A percentile compares a stretch with the other conserved stretches of the same genome.
These are phyloP conservation scores for Metarhizium anisopliae DNA, from an alignment of 2,329 filamentous ascomycete genomes.

Conservation along the genomic window DNA sequence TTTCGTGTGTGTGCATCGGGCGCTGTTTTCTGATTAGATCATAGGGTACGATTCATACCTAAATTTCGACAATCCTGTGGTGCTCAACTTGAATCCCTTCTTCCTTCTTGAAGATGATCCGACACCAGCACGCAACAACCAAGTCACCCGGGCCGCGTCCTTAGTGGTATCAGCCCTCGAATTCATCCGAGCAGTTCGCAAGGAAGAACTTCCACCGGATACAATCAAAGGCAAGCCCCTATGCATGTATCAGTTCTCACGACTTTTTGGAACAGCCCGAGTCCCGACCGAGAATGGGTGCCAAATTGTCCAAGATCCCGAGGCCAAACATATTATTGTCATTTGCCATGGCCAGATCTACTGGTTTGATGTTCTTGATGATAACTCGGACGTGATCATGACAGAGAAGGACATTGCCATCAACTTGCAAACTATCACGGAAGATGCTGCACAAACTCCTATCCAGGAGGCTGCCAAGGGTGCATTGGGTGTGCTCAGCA, in stretches of 20 bases:
- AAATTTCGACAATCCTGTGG: constrained; percentile 95
- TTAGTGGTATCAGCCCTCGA: constrained; percentile 82
- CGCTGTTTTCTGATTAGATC: constrained; percentile 2
- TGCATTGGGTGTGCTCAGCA: constrained; percentile 85
- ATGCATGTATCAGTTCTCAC: constrained; percentile 97
- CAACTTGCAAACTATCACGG: constrained; percentile 85
- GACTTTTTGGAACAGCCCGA: constrained; percentile 87
- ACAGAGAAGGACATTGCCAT: constrained; percentile 86
- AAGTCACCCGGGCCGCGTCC: constrained; percentile 89
- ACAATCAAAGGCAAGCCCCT: constrained; percentile 74
- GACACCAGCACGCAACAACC: constrained; percentile 90
- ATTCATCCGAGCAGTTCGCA: constrained; percentile 86
- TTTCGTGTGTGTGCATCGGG: neutral
- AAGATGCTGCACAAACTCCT: constrained; percentile 80
- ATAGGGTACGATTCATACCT: constrained; percentile 97
- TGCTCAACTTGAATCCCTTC: constrained; percentile 95
- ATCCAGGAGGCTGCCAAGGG: constrained; percentile 95
- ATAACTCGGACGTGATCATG: constrained; percentile 94
- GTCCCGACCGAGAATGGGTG: constrained; percentile 93
- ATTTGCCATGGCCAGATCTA: constrained; percentile 95
- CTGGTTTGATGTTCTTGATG: constrained; percentile 96
- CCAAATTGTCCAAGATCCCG: constrained; percentile 87
- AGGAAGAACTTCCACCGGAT: constrained; percentile 87
- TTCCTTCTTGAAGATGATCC: constrained; percentile 96
- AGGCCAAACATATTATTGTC: constrained; percentile 88